These are phyloP conservation scores for Lactuca sativa DNA, from an alignment of 129 eudicot genomes.

Conservation along the genomic window DNA sequence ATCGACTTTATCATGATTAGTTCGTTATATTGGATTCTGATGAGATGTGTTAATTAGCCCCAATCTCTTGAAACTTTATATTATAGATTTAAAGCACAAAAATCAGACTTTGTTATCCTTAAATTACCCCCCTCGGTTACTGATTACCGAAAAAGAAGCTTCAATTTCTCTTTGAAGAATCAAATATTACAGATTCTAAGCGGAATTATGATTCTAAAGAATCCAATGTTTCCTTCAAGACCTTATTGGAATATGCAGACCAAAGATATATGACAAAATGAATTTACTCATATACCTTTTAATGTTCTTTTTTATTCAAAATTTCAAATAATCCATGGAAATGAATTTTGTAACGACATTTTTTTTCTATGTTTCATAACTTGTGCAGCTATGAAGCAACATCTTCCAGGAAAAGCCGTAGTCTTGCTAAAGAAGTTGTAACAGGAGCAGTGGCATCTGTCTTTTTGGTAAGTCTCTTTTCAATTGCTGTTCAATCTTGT, in stretches of 20 bases:
- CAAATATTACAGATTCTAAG: background rate
- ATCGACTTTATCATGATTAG: background rate
- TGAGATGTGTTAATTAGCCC: background rate
- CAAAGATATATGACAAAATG: too few species aligned
- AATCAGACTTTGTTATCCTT: constrained; percentile 2
- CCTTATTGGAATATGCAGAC: too few species aligned
- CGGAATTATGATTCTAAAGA: too few species aligned
- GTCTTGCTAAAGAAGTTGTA: constrained; percentile 79
- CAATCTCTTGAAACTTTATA: constrained; percentile 6
- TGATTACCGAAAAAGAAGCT: background rate
- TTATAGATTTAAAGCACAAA: constrained; percentile 6
- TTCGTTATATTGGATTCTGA: background rate
- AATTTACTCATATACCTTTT: too few species aligned
- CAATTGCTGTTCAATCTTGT: background rate
- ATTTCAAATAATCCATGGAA: too few species aligned
- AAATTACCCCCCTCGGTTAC: background rate
- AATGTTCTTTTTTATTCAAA: too few species aligned
- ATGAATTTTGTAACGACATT: background rate
- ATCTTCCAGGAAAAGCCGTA: constrained; percentile 81
- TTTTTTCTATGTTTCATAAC: background rate
- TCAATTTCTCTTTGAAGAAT: constrained; percentile 1
- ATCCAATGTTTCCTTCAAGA: too few species aligned
- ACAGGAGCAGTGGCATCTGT: constrained; percentile 94
- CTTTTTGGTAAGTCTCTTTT: constrained; percentile 65
- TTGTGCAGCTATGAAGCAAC: constrained; percentile 95